phyloP scores from a whole-genome alignment of 129 eudicot species.

The Erigeron canadensis region DNA sequence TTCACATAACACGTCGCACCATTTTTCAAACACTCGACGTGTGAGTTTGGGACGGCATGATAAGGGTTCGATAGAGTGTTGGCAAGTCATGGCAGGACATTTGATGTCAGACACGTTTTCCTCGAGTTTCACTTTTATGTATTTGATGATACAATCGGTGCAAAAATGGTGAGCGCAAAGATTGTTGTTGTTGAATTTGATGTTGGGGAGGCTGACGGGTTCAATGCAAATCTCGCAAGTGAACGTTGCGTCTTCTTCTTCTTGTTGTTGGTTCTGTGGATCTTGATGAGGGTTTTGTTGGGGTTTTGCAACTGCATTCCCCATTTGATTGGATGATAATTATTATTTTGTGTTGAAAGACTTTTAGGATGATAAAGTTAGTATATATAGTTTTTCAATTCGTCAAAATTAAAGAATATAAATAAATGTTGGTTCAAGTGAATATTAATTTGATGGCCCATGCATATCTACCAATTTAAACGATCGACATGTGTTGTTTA shows the following conservation, averaged over 20 bases:
- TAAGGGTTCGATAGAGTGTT: constrained; percentile 36
- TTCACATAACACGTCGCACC: constrained; percentile 54
- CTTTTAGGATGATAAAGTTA: too few relatives aligned
- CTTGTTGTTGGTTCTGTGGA: not conserved
- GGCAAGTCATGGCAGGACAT: constrained; percentile 46
- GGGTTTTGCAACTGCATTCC: not conserved
- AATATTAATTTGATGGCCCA: too few relatives aligned
- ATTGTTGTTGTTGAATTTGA: constrained; percentile 17
- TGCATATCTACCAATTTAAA: too few relatives aligned
- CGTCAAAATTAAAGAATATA: too few relatives aligned
- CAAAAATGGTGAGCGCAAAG: constrained; percentile 46
- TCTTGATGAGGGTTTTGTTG: not conserved
- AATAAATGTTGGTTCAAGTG: too few relatives aligned
- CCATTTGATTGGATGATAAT: not conserved
- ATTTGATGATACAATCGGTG: constrained; percentile 43
- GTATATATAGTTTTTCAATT: too few relatives aligned
- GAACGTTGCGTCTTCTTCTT: constrained; percentile 20
- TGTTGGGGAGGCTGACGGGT: constrained; percentile 21
- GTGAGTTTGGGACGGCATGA: constrained; percentile 30
- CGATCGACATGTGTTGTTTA: too few relatives aligned
- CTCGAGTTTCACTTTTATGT: constrained; percentile 44
- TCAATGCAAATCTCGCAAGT: constrained; percentile 63
- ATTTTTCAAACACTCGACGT: constrained; percentile 37
- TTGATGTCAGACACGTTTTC: constrained; percentile 35
- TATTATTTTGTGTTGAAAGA: too few relatives aligned